A percentile compares a stretch with the other conserved stretches of the same genome.
Evolutionary conservation across 495 filamentous ascomycete species (phyloP).

Genomic region (Podospora tetraspora): DNA sequence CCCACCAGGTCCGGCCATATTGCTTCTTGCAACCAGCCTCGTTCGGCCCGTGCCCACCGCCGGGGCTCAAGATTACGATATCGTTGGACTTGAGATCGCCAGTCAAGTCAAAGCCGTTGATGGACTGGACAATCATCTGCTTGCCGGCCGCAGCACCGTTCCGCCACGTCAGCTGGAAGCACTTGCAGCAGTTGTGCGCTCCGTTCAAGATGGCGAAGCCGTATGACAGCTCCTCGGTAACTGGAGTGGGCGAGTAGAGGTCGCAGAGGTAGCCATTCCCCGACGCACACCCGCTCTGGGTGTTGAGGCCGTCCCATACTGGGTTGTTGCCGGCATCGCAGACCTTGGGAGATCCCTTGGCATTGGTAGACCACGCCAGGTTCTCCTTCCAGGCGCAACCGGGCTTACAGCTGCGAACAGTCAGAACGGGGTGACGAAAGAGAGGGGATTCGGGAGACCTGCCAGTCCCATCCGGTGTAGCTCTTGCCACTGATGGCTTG

Average conservation of each 20-base stretch:
- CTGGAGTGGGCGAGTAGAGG: conserved; percentile 7
- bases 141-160: conserved; percentile 12
- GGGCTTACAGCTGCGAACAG: conserved; percentile 15
- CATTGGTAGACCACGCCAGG: conserved; percentile 3
- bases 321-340: conserved; percentile 17
- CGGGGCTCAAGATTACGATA: conserved; percentile 15
- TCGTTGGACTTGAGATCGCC: conserved; percentile 10
- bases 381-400: conserved; percentile 15
- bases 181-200: conserved; percentile 18
- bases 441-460: neutral
- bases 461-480: conserved; percentile 22
- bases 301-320: conserved; percentile 10
- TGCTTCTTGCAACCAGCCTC: conserved; percentile 14
- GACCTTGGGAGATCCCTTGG: conserved; percentile 11
- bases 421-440: neutral
- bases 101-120: conserved; percentile 6
- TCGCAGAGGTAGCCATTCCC: conserved; percentile 10
- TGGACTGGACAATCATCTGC: conserved; percentile 18
- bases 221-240: conserved; percentile 8
- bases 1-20: conserved; percentile 17
- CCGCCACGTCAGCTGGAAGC: conserved; percentile 20
- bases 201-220: conserved; percentile 17
- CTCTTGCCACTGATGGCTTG: conserved; percentile 13
- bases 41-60: conserved; percentile 15
- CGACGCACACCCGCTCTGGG: neutral